Percentiles rank a stretch among this genome's conserved stretches.
Evolutionary conservation across 257 asterid species (phyloP).

Genomic region (Rehmannia glutinosa): DNA sequence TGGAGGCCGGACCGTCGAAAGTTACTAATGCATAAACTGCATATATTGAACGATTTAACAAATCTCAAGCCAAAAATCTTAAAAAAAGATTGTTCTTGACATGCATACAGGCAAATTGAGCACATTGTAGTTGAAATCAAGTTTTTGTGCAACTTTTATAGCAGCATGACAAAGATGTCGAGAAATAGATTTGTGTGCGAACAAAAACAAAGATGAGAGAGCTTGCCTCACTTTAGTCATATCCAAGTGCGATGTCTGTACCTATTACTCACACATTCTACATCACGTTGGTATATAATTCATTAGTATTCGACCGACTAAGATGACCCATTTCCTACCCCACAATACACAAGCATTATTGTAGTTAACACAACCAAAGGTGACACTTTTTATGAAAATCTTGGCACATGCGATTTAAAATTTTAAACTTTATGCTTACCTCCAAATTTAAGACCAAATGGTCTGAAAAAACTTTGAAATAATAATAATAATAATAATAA

Average conservation of each 20-base stretch:
- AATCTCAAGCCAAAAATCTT: not conserved
- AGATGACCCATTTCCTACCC: not conserved
- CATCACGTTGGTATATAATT: not conserved
- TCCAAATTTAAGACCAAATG: not conserved
- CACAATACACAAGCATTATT: not conserved
- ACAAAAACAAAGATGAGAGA: not conserved
- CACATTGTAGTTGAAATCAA: no score
- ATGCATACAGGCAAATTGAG: no score
- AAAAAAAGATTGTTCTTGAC: not conserved
- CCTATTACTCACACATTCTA: not conserved
- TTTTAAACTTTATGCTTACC: not conserved
- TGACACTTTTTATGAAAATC: not conserved
- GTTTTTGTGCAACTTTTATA: not conserved
- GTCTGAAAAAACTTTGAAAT: not conserved
- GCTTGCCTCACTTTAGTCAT: slow-evolving; percentile 45
- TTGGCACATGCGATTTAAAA: not conserved
- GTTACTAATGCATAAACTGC: no score
- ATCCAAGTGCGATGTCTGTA: no score
- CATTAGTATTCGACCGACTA: no score
- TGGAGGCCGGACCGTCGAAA: no score
- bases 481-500: not conserved
- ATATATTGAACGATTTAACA: not conserved
- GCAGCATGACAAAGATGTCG: not conserved
- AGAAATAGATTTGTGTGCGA: no score
- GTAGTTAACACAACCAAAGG: no score